Evolutionary conservation across 2,329 filamentous ascomycete species (phyloP).

Genomic region (Dryadomyces sulphureus): DNA sequence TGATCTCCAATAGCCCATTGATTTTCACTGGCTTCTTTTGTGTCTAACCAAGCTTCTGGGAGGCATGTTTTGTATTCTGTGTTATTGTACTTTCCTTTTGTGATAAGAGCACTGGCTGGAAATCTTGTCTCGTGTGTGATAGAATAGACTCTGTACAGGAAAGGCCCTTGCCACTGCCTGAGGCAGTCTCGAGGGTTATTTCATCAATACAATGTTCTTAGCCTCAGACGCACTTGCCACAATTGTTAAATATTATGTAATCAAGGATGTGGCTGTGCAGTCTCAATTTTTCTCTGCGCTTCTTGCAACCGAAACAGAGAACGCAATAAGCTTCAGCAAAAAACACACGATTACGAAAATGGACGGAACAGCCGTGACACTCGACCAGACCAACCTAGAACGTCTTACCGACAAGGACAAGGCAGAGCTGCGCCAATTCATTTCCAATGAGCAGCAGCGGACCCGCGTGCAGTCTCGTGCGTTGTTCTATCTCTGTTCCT

Average conservation of each 20-base stretch:
- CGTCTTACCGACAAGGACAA: slow-evolving; percentile 72
- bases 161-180: no score
- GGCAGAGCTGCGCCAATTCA: slow-evolving; percentile 73
- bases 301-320: background rate
- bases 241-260: background rate
- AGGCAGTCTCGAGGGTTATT: no score
- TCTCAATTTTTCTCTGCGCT: slow-evolving; percentile 6
- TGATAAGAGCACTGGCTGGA: no score
- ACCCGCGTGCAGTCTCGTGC: slow-evolving; percentile 49
- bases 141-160: no score
- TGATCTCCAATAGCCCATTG: no score
- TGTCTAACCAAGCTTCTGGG: background rate
- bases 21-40: background rate
- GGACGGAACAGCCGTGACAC: slow-evolving; percentile 5
- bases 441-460: slow-evolving; percentile 75
- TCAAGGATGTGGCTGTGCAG: background rate
- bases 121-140: no score
- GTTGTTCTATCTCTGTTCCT: slow-evolving; percentile 13
- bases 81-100: background rate
- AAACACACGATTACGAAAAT: background rate
- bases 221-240: no score
- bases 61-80: no score
- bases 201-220: no score
- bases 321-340: background rate
- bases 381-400: slow-evolving; percentile 49